These are phyloP conservation scores for Macrolepiota fuliginosa DNA, from an alignment of 768 basidiomycete species.

Conservation along the genomic window DNA sequence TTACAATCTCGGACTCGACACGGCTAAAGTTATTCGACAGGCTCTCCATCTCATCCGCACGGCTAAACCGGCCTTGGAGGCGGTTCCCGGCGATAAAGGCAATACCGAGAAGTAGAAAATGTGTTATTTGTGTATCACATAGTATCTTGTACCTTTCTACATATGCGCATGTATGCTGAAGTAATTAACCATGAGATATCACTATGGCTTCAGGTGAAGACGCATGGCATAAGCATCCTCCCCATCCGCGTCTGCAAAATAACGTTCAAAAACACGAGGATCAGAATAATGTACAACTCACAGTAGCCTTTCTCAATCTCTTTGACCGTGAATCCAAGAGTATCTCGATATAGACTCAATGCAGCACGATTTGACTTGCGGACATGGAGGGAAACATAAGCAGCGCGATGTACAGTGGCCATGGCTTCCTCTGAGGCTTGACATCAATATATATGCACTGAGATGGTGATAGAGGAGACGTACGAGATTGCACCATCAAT, in stretches of 20 bases:
- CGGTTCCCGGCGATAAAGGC: not conserved
- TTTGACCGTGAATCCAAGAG: slow-evolving; percentile 86
- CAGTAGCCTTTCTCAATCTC: slow-evolving; percentile 92
- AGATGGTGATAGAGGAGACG: slow-evolving; percentile 26
- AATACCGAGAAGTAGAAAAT: not conserved
- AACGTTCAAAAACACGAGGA: not conserved
- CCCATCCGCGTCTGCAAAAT: slow-evolving; percentile 78
- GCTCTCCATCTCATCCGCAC: slow-evolving; percentile 36
- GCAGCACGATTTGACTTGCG: slow-evolving; percentile 96
- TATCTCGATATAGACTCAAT: slow-evolving; percentile 83
- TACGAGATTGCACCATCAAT: slow-evolving; percentile 93
- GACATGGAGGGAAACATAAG: slow-evolving; percentile 91
- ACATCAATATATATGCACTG: not conserved
- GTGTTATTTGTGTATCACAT: not conserved
- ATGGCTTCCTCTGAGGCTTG: slow-evolving; percentile 77
- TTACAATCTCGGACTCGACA: slow-evolving; percentile 76
- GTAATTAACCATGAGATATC: not conserved
- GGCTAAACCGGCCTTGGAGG: not conserved
- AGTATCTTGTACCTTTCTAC: not conserved
- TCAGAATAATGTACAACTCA: slow-evolving; percentile 28
- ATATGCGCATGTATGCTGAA: slow-evolving; percentile 19
- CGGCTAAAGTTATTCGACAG: slow-evolving; percentile 59
- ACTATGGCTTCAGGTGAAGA: slow-evolving; percentile 42
- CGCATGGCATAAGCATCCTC: slow-evolving; percentile 95
- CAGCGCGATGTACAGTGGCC: slow-evolving; percentile 80